Evolutionary conservation across 164 flowering plant species (phyloP).

Genomic region (Sextonia rubra): DNA sequence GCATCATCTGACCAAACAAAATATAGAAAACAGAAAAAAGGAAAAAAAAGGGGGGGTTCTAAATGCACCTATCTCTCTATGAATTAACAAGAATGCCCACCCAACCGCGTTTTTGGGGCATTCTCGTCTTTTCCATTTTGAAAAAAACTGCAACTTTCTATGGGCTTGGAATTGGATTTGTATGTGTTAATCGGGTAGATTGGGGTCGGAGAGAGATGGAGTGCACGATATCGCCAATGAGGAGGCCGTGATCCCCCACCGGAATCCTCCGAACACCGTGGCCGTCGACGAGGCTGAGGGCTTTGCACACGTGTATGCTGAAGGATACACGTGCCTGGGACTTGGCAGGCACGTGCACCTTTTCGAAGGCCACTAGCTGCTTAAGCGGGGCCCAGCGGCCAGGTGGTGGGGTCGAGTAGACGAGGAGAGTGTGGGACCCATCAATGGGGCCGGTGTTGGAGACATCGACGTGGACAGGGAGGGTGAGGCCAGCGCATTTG

Average conservation of each 20-base stretch:
- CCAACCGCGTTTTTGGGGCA: background rate
- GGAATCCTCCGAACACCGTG: constrained; percentile 74
- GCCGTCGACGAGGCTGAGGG: constrained; percentile 60
- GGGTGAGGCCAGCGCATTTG: constrained; percentile 41
- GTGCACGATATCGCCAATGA: constrained; percentile 59
- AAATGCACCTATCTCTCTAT: too few relatives aligned
- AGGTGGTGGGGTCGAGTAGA: constrained; percentile 60
- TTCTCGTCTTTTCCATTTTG: background rate
- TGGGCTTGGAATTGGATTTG: background rate
- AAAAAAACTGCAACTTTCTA: too few relatives aligned
- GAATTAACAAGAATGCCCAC: too few relatives aligned
- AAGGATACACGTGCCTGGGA: constrained; percentile 35
- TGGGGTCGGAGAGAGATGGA: constrained; percentile 51
- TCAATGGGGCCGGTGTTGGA: constrained; percentile 55
- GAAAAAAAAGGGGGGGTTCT: too few relatives aligned
- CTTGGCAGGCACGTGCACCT: constrained; percentile 48
- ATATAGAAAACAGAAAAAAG: too few relatives aligned
- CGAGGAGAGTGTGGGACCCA: constrained; percentile 65
- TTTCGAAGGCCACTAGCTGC: constrained; percentile 71
- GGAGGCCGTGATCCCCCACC: constrained; percentile 63
- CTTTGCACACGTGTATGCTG: constrained; percentile 74
- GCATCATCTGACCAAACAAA: too few relatives aligned
- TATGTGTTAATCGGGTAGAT: constrained; percentile 15
- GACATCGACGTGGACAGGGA: constrained; percentile 52
- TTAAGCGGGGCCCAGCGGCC: constrained; percentile 63